These are phyloP conservation scores for Phytophthora tubulina DNA, from an alignment of 352 stramenopile species.

Conservation along the genomic window DNA sequence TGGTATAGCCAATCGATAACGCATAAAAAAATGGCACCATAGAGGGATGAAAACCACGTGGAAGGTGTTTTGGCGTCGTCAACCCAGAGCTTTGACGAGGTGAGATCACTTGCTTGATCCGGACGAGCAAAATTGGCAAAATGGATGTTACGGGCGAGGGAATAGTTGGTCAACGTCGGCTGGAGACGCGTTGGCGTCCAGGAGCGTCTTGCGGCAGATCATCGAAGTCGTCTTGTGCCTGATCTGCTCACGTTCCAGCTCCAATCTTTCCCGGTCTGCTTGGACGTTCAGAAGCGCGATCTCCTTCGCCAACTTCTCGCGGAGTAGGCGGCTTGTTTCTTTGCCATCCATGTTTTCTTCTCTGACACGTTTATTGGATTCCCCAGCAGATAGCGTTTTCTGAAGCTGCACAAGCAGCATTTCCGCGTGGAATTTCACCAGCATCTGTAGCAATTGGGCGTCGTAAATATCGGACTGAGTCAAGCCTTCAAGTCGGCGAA, in stretches of 20 bases:
- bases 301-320: slow-evolving; percentile 36
- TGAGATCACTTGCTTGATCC: background rate
- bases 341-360: slow-evolving; percentile 26
- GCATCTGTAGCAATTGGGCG: slow-evolving; percentile 43
- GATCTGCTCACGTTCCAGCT: slow-evolving; percentile 53
- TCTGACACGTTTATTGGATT: slow-evolving; percentile 6
- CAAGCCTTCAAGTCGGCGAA: slow-evolving; percentile 31
- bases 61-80: slow-evolving; percentile 9
- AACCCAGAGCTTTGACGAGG: background rate
- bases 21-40: slow-evolving; percentile 49
- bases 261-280: slow-evolving; percentile 39
- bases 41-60: slow-evolving; percentile 43
- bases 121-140: slow-evolving; percentile 12
- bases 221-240: slow-evolving; percentile 42
- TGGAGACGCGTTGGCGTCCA: slow-evolving; percentile 41
- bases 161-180: slow-evolving; percentile 39
- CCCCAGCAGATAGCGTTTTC: slow-evolving; percentile 20
- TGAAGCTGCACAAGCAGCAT: slow-evolving; percentile 32
- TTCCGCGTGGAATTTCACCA: slow-evolving; percentile 50
- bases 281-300: slow-evolving; percentile 43
- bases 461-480: slow-evolving; percentile 35
- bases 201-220: slow-evolving; percentile 43
- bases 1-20: slow-evolving; percentile 48
- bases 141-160: slow-evolving; percentile 23
- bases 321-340: slow-evolving; percentile 30